phyloP scores from a whole-genome alignment of 495 filamentous ascomycete species.

The Aspergillus nidulans region DNA sequence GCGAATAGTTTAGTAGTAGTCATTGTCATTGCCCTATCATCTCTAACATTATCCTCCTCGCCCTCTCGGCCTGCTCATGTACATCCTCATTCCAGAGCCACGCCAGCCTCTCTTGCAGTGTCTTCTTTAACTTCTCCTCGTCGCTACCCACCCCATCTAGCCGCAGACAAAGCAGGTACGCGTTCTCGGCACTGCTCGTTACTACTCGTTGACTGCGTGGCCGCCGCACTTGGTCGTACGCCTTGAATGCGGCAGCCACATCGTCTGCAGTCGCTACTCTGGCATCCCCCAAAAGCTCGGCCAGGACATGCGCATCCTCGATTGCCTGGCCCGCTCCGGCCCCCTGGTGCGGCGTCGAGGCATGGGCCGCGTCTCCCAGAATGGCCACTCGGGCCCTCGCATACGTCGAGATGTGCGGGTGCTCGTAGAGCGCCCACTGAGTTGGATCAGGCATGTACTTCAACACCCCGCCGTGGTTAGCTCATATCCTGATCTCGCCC shows the following conservation, averaged over 20 bases:
- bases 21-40: background rate
- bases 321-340: constrained; percentile 65
- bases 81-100: constrained; percentile 50
- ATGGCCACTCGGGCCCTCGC: constrained; percentile 51
- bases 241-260: constrained; percentile 47
- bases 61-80: constrained; percentile 25
- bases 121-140: constrained; percentile 36
- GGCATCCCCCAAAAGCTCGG: constrained; percentile 47
- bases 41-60: constrained; percentile 7
- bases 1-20: background rate
- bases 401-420: constrained; percentile 52
- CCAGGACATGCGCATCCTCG: constrained; percentile 61
- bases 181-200: constrained; percentile 43
- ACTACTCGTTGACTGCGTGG: constrained; percentile 49
- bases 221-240: constrained; percentile 57
- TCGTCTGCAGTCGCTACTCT: constrained; percentile 20
- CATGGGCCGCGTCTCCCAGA: constrained; percentile 67
- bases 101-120: constrained; percentile 37
- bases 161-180: constrained; percentile 38
- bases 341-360: constrained; percentile 65
- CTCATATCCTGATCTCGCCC: background rate
- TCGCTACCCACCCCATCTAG: constrained; percentile 40
- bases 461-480: background rate
- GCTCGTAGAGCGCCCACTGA: constrained; percentile 63
- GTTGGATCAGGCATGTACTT: constrained; percentile 43